Evolutionary conservation across 2,329 filamentous ascomycete species (phyloP), one percentile per base, ranked within the genome.

Genomic region (Sarocladium kiliense): DNA sequence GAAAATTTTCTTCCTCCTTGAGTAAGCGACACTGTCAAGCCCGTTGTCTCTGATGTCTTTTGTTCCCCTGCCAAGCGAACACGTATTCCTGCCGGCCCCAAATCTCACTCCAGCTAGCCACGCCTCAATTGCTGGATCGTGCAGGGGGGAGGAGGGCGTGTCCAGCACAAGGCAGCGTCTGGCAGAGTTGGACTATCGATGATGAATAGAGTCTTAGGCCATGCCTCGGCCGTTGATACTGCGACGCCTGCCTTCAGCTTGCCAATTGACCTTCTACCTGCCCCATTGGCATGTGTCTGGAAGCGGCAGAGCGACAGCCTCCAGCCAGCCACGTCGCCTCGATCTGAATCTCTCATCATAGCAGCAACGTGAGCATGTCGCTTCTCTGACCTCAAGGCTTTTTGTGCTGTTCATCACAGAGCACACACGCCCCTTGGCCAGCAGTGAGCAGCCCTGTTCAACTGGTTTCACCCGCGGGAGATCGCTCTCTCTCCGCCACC

Each of bases 401-500:
- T 16, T 21, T 25, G n/a, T 41, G 37, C 21, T 44, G 3, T 44
- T 21, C 21, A 21, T 23, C n/a, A 12, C 10, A 25, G 4, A 9
- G 41, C 23, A 25, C 18, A 19, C 41, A 3, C 41, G 11, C 23
- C 41, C 16, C 19, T 25, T 19, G 4, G 6, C 9, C 44, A 27
- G n/a, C 44, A 49, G 47, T 26, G 47, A 36, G 27, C 23, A 4
- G 23, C 44, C 44, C 44, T 51, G n/a, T 18, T 51, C 47, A 21
- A 23, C 23, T 23, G 27, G 47, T 51, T 51, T 51, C 47, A 51
- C 27, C 26, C 14, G 10, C 47, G 47, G 47, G 47, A 51, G 47
- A 51, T 51, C 47, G 7, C 30, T 34, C 23, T 21, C 18, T 14
- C 7, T 16, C 47, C 30, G 47, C 26, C 47, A 36, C 30, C 27